Conservation (phyloP, 2,329 filamentous ascomycete genomes). For the Sarocladiaceae sp. region DNA sequence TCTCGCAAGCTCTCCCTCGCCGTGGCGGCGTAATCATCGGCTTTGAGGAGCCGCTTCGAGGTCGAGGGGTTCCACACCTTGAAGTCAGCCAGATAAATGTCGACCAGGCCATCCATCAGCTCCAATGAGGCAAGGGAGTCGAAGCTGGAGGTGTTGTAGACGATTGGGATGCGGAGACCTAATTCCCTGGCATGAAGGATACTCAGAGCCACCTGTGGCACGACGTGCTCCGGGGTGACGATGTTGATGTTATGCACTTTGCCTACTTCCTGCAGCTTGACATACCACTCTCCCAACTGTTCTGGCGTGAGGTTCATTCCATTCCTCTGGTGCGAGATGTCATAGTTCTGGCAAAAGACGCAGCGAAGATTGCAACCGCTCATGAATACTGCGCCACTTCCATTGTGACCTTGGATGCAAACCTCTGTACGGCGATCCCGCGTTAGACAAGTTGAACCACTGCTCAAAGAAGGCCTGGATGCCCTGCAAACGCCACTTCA, state of each 20-base stretch:
- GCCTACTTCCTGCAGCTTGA: conserved; percentile 78
- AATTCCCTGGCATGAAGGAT: conserved; percentile 69
- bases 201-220: conserved; percentile 74
- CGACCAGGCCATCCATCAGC: conserved; percentile 73
- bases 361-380: conserved; percentile 71
- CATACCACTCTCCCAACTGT: conserved; percentile 74
- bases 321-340: conserved; percentile 78
- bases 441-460: not conserved
- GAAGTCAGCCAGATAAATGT: conserved; percentile 87
- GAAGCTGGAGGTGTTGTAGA: conserved; percentile 83
- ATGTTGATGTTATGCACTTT: conserved; percentile 87
- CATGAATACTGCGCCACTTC: conserved; percentile 79
- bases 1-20: conserved; percentile 74
- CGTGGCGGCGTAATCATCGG: conserved; percentile 67
- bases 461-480: not conserved
- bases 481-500: not conserved
- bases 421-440: conserved; percentile 48
- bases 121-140: conserved; percentile 69
- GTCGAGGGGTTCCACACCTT: conserved; percentile 70
- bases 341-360: conserved; percentile 76
- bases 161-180: conserved; percentile 67
- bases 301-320: conserved; percentile 76
- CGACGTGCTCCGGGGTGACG: conserved; percentile 81
- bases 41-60: conserved; percentile 70
- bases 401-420: conserved; percentile 77